phyloP scores from a whole-genome alignment of 306 rosid genomes.

The Prunus mongolica region DNA sequence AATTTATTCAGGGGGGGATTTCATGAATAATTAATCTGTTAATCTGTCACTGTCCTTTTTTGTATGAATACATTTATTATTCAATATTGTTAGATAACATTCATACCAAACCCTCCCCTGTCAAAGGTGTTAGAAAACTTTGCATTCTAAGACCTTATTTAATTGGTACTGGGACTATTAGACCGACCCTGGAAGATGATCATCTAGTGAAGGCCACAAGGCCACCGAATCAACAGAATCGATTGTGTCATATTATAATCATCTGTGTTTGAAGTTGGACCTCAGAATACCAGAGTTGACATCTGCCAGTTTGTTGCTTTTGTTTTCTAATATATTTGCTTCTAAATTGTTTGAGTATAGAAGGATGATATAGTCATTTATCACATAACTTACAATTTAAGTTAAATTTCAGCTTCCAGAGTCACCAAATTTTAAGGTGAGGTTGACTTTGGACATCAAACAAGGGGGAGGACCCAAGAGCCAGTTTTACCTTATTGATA shows the following conservation, averaged over 20 bases:
- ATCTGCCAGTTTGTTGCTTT: background rate
- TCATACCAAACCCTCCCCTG: background rate
- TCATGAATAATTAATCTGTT: background rate
- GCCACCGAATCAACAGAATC: background rate
- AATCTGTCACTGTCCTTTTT: conserved; percentile 13
- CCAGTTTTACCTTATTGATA: conserved; percentile 62
- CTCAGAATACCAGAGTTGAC: background rate
- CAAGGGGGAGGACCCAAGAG: conserved; percentile 64
- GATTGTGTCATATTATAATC: background rate
- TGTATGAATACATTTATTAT: background rate
- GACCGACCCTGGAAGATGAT: background rate
- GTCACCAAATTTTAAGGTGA: conserved; percentile 58
- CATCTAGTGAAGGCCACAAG: background rate
- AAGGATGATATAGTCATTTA: background rate
- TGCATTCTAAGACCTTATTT: background rate
- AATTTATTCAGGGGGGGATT: background rate
- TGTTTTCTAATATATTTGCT: background rate
- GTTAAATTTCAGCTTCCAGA: conserved; percentile 51
- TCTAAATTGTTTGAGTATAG: background rate
- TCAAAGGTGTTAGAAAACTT: background rate
- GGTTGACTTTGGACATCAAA: conserved; percentile 43
- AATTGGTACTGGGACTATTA: background rate
- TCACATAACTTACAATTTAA: background rate
- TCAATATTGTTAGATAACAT: background rate
- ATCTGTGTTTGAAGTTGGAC: background rate